These are phyloP conservation scores for Mycena leptocephala DNA, from an alignment of 768 basidiomycete species.

Conservation along the genomic window DNA sequence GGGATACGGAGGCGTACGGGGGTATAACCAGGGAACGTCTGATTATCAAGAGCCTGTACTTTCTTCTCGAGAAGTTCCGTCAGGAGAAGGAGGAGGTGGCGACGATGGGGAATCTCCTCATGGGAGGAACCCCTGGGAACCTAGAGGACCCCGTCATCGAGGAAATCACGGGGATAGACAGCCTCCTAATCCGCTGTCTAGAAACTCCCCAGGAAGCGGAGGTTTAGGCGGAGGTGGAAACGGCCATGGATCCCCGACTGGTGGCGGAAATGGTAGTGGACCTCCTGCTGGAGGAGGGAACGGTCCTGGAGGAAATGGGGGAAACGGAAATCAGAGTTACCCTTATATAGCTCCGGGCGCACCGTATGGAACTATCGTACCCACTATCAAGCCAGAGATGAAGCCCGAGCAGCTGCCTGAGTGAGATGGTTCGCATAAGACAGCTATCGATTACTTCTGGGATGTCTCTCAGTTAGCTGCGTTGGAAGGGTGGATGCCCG, in stretches of 20 bases:
- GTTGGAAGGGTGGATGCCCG: no score
- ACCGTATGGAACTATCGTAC: background rate
- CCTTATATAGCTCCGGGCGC: background rate
- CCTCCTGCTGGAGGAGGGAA: background rate
- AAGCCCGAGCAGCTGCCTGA: background rate
- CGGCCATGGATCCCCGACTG: no score
- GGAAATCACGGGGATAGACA: background rate
- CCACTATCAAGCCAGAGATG: background rate
- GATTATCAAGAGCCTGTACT: no score
- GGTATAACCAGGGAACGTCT: no score
- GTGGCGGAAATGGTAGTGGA: no score
- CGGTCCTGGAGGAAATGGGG: background rate
- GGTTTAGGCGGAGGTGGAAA: background rate
- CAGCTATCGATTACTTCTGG: no score
- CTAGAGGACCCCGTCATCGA: no score
- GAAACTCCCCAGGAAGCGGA: background rate
- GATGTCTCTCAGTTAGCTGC: no score
- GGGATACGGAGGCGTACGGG: no score
- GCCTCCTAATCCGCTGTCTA: background rate
- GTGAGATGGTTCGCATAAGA: background rate
- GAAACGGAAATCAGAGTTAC: background rate
- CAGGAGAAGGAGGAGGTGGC: background rate
- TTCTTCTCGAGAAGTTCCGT: no score
- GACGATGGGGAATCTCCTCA: background rate
- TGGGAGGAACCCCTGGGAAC: no score